phyloP scores from a whole-genome alignment of 2,329 filamentous ascomycete species.

The Aspergillus uvarum region DNA sequence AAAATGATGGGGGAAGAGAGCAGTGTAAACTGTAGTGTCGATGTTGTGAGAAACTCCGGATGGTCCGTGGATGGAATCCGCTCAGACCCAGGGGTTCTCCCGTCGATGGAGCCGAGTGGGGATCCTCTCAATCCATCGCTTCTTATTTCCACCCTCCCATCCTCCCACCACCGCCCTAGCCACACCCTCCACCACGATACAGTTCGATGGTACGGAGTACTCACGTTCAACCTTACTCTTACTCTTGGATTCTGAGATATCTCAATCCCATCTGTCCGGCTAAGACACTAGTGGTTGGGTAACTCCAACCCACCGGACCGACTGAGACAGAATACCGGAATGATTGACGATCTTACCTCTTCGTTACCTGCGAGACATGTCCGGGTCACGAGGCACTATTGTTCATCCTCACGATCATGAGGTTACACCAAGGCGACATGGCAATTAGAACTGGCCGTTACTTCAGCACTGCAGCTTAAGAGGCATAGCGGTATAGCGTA shows the following conservation, averaged over 20 bases:
- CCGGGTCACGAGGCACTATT: not conserved
- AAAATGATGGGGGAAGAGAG: not conserved
- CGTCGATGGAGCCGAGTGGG: conserved; percentile 3
- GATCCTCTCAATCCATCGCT: not conserved
- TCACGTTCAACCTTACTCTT: not conserved
- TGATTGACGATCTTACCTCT: not conserved
- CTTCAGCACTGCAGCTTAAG: not conserved
- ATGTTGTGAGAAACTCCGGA: not conserved
- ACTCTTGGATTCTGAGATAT: too few relatives aligned
- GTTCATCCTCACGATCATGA: not conserved
- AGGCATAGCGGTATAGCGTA: not conserved
- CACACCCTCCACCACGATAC: too few relatives aligned
- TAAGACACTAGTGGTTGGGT: conserved; percentile 8
- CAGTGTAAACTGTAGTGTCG: not conserved
- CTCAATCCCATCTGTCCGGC: not conserved
- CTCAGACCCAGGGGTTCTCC: conserved; percentile 9
- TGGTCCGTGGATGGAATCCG: conserved; percentile 6
- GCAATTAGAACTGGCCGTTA: not conserved
- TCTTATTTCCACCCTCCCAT: conserved; percentile 4
- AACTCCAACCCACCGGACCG: not conserved
- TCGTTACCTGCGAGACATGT: not conserved
- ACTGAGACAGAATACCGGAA: not conserved
- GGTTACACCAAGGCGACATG: not conserved
- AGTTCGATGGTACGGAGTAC: too few relatives aligned
- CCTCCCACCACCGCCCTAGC: too few relatives aligned